Percentiles rank a stretch among this genome's conserved stretches.
phyloP scores from a whole-genome alignment of 257 asterid genomes.

The Coffea canephora region DNA sequence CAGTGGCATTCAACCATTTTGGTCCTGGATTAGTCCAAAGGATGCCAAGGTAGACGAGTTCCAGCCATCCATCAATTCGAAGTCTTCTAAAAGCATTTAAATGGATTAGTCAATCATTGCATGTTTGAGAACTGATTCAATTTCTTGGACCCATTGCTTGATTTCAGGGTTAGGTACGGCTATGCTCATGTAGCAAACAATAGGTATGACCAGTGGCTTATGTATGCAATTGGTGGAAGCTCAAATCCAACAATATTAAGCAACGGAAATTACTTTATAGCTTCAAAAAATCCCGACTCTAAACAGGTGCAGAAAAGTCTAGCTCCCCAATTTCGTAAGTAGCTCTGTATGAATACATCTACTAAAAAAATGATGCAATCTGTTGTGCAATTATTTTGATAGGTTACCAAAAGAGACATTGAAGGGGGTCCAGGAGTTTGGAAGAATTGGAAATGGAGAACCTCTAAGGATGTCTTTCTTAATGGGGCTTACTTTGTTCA shows the following conservation, averaged over 20 bases:
- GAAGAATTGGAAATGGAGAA: conserved; percentile 24
- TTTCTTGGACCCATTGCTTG: not conserved
- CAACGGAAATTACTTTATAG: conserved; percentile 47
- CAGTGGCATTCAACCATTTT: conserved; percentile 65
- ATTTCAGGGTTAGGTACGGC: conserved; percentile 59
- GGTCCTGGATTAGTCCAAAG: conserved; percentile 70
- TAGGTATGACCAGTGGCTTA: conserved; percentile 47
- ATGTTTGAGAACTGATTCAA: not conserved
- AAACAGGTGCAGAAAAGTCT: conserved; percentile 39
- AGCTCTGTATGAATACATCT: not conserved
- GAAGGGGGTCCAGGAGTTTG: not conserved
- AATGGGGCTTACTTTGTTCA: conserved; percentile 22
- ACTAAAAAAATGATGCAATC: not conserved
- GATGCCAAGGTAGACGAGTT: conserved; percentile 56
- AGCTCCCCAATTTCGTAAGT: not conserved
- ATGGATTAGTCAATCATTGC: not conserved
- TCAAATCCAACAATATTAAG: conserved; percentile 63
- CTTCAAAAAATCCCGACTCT: conserved; percentile 26
- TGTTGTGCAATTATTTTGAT: not conserved
- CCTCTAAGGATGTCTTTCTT: conserved; percentile 7
- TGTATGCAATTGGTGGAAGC: conserved; percentile 68
- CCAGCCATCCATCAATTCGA: not conserved
- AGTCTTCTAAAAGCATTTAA: not conserved
- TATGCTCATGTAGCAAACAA: conserved; percentile 50
- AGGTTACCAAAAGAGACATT: conserved; percentile 15